Evolutionary conservation across 2,329 filamentous ascomycete species (phyloP).

Genomic region (Alternaria incomplexa): DNA sequence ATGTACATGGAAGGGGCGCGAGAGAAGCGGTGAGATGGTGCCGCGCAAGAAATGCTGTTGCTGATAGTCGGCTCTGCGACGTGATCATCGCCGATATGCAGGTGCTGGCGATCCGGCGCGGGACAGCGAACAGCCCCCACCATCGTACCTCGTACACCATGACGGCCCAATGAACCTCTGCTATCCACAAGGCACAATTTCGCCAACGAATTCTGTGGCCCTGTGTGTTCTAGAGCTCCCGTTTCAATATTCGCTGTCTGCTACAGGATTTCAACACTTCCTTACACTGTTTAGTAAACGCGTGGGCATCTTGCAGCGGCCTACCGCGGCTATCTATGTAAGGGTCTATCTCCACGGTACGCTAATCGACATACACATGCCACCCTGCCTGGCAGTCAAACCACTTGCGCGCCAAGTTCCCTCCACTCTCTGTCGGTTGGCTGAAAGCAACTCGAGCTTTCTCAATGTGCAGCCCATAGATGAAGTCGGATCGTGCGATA

Average conservation of each 20-base stretch:
- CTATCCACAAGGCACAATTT: background rate
- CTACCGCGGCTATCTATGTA: background rate
- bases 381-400: slow-evolving; percentile 62
- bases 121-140: slow-evolving; percentile 31
- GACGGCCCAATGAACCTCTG: slow-evolving; percentile 2
- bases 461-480: slow-evolving; percentile 61
- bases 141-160: slow-evolving; percentile 16
- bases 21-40: slow-evolving; percentile 24
- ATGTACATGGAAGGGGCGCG: slow-evolving; percentile 41
- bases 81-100: slow-evolving; percentile 24
- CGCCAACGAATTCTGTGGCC: background rate
- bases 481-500: slow-evolving; percentile 60
- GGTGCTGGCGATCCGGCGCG: slow-evolving; percentile 24
- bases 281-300: background rate
- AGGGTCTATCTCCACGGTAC: background rate
- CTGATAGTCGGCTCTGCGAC: slow-evolving; percentile 26
- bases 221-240: background rate
- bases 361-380: slow-evolving; percentile 67
- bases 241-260: background rate
- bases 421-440: slow-evolving; percentile 69
- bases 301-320: background rate
- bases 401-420: slow-evolving; percentile 63
- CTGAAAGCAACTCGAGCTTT: slow-evolving; percentile 67
- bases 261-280: background rate
- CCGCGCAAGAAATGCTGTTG: slow-evolving; percentile 25